Evolutionary conservation across 108 stramenopile genomes (phyloP).

Genomic region (Skeletonema menzelii): DNA sequence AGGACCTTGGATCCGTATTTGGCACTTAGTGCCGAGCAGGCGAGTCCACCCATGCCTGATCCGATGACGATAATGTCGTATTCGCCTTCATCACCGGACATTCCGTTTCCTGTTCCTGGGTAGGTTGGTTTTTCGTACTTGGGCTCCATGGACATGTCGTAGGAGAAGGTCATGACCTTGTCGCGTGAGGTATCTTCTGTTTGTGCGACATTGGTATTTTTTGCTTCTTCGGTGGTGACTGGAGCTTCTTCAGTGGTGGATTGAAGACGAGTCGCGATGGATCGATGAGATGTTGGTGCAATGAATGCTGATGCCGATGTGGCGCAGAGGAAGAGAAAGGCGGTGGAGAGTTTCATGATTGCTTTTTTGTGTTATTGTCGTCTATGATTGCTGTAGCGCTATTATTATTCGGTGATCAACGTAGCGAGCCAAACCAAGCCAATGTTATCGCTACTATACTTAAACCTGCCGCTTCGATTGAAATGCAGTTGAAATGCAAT

Average conservation of each 20-base stretch:
- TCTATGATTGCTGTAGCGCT: background rate
- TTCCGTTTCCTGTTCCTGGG: constrained; percentile 88
- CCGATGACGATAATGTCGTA: constrained; percentile 91
- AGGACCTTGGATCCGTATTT: constrained; percentile 83
- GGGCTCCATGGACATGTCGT: constrained; percentile 87
- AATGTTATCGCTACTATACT: background rate
- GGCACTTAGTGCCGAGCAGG: constrained; percentile 80
- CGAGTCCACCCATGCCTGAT: constrained; percentile 87
- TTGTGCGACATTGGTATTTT: constrained; percentile 80
- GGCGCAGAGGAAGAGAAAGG: background rate
- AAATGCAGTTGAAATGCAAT: background rate
- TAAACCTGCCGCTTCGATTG: background rate
- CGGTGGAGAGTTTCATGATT: background rate
- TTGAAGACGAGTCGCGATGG: constrained; percentile 1
- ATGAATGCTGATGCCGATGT: constrained; percentile 15
- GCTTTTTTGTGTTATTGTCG: background rate
- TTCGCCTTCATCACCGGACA: constrained; percentile 78
- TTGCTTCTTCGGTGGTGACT: background rate
- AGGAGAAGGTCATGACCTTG: constrained; percentile 89
- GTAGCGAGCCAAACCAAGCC: background rate
- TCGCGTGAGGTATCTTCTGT: constrained; percentile 85
- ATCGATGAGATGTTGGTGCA: background rate
- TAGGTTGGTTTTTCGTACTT: constrained; percentile 90
- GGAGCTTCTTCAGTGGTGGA: constrained; percentile 24
- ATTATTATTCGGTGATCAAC: background rate